Evolutionary conservation across 306 rosid species (phyloP).

Genomic region (Cucumis hystrix): DNA sequence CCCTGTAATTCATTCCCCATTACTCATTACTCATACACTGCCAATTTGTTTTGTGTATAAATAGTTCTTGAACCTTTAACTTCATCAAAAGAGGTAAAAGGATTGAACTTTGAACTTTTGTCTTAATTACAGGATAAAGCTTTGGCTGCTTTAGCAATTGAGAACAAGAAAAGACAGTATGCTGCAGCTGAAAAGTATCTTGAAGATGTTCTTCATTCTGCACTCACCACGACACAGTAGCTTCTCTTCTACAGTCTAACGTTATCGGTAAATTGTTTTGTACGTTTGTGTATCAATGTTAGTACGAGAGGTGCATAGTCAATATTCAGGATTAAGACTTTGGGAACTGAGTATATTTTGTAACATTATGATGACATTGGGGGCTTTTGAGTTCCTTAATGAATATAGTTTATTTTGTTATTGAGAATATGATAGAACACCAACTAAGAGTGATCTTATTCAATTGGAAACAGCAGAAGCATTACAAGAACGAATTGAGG

Average conservation of each 20-base stretch:
- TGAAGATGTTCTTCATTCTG: slow-evolving; percentile 81
- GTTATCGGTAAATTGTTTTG: background rate
- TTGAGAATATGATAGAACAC: background rate
- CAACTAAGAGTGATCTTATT: no score
- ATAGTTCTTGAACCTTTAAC: background rate
- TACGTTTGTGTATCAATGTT: background rate
- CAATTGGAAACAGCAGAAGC: no score
- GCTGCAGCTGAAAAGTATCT: slow-evolving; percentile 91
- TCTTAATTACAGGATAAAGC: slow-evolving; percentile 67
- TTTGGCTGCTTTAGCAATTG: slow-evolving; percentile 91
- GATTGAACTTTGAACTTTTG: background rate
- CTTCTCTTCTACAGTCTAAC: background rate
- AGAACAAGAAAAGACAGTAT: slow-evolving; percentile 87
- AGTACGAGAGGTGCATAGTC: slow-evolving; percentile 7
- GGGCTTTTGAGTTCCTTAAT: background rate
- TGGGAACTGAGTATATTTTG: background rate
- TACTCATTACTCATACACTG: background rate
- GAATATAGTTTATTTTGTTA: background rate
- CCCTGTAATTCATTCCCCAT: slow-evolving; percentile 33
- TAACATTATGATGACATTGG: background rate
- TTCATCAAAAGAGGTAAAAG: background rate
- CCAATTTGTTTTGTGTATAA: background rate
- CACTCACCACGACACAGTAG: slow-evolving; percentile 51
- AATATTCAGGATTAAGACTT: background rate
- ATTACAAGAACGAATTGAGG: no score